phyloP scores from a whole-genome alignment of 1,284 basidiomycete genomes.

The Phellopilus nigrolimitatus region DNA sequence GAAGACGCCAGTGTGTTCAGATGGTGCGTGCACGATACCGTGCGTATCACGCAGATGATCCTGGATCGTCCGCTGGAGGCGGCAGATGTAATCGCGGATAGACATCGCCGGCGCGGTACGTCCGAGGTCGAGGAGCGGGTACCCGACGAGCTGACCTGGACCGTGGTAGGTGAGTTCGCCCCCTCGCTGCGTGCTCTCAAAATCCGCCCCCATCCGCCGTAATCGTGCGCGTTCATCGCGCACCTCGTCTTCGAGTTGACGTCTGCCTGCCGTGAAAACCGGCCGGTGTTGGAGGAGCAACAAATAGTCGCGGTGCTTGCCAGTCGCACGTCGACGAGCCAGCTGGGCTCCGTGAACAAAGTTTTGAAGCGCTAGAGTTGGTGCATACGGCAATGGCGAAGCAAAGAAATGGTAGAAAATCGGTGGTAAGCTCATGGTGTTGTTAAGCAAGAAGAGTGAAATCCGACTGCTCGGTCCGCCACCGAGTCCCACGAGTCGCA shows the following conservation, averaged over 20 bases:
- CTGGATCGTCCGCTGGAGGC: constrained; percentile 60
- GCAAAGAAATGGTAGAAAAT: constrained; percentile 76
- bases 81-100: constrained; percentile 71
- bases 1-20: constrained; percentile 77
- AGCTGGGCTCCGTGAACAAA: constrained; percentile 61
- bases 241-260: constrained; percentile 67
- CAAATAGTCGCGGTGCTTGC: constrained; percentile 57
- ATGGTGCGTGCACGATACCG: constrained; percentile 46
- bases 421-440: constrained; percentile 50
- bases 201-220: constrained; percentile 79
- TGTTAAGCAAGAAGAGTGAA: not conserved
- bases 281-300: constrained; percentile 84
- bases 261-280: constrained; percentile 89
- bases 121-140: constrained; percentile 85
- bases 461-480: not conserved
- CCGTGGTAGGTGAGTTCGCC: constrained; percentile 98
- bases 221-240: constrained; percentile 65
- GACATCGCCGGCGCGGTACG: constrained; percentile 41
- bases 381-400: constrained; percentile 65
- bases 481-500: not conserved
- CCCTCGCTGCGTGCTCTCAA: constrained; percentile 78
- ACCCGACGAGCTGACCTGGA: constrained; percentile 95
- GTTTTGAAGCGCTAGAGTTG: constrained; percentile 69
- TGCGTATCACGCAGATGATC: constrained; percentile 54
- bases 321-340: constrained; percentile 37